Base-by-base conservation (phyloP, 1,284 basidiomycete genomes). In the Pseudozyma flocculosa region DNA sequence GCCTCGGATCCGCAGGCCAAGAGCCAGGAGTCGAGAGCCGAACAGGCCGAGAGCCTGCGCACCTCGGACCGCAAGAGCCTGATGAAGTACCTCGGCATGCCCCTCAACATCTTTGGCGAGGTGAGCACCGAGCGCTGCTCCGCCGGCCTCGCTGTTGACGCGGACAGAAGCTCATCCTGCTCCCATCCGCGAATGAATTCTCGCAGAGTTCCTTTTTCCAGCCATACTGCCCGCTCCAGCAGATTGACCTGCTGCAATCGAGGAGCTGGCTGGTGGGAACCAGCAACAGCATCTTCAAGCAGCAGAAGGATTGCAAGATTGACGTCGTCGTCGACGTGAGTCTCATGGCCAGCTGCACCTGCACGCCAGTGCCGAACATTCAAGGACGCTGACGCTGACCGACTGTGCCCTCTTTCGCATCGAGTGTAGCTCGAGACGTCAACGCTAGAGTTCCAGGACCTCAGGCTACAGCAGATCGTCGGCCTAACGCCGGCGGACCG, bases 191-290 rank as follows among this genome's bases (percentile, higher is more conserved):
- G 24, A 14, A 23, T 3, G 19, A 14, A 7, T 5, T 4, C 19
- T 34, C 8, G 42, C 44, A 89, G 86, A 90, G 91, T 64, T 84
- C 92, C 2, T 93, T 97, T 81, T 99, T 98, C 81, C 94, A 99
- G 79, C 95, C 94, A 1, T 99, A 97, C 79, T 82, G 98, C 21
- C 94, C 94, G 0, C 79, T 99, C 9, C 94, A 99, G 78, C 93
- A 99, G 79, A 83, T 96, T 17, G 94, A 97, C 65, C 85, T 92
- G 80, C 80, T 95, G 38, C 87, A 85, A 68, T 85, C 87, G 26
- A 87, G 88, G 3, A 82, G 83, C 40, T 98, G 89, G 87, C 82
- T 99, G 19, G 81, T 82, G 4, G 84, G 94, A 11, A 92, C 90
- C 60, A 98, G 94, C 9, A 99, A 98, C 78, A 86, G 88, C 43